Percentiles rank a stretch among this genome's conserved stretches.
These are phyloP conservation scores for Candida hispaniensis DNA, from an alignment of 805 yeast genomes.

Conservation along the genomic window DNA sequence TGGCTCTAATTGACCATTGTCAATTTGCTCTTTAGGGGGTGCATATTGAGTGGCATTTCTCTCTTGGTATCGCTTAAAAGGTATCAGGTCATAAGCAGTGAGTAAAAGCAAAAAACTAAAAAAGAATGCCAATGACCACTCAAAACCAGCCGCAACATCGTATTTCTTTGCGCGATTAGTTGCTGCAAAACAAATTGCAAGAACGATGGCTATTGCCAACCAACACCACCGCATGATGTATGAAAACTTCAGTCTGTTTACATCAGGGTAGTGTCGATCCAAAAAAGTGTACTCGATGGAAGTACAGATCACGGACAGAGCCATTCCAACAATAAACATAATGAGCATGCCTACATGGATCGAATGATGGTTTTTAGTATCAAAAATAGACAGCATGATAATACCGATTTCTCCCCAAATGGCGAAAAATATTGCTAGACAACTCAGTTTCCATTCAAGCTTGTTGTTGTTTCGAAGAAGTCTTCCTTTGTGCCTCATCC, in stretches of 20 bases:
- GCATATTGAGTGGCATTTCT: constrained; percentile 5
- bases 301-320: constrained; percentile 40
- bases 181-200: constrained; percentile 62
- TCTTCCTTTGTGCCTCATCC: constrained; percentile 46
- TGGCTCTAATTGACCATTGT: too few relatives aligned
- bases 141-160: constrained; percentile 52
- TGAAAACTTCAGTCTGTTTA: constrained; percentile 32
- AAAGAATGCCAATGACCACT: constrained; percentile 83
- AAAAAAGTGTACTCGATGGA: constrained; percentile 38
- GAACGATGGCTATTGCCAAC: constrained; percentile 52
- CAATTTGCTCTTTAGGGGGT: constrained; percentile 3
- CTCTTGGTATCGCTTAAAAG: constrained; percentile 24
- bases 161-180: constrained; percentile 21
- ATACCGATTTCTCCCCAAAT: constrained; percentile 61
- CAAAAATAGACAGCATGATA: constrained; percentile 61
- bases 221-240: constrained; percentile 48
- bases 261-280: constrained; percentile 34
- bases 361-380: constrained; percentile 44
- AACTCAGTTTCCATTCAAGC: constrained; percentile 35
- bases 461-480: constrained; percentile 42
- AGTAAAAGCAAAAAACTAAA: constrained; percentile 59
- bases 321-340: constrained; percentile 58
- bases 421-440: constrained; percentile 39
- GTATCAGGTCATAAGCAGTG: constrained; percentile 59
- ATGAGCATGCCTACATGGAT: constrained; percentile 57